phyloP scores from a whole-genome alignment of 345 rosid genomes.

The Draba incana region DNA sequence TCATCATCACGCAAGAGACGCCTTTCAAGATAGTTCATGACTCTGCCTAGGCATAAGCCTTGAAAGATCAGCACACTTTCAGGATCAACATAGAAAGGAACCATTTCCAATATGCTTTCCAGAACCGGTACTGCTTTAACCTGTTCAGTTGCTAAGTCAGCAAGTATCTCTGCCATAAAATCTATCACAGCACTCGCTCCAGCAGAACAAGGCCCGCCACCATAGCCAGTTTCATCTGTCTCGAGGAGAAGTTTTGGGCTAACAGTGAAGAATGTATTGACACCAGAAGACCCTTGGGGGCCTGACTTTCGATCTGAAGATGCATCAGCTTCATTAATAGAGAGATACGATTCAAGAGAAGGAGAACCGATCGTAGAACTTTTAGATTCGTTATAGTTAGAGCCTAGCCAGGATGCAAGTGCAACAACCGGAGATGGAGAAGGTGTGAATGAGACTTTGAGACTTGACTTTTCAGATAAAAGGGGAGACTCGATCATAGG shows the following conservation, averaged over 20 bases:
- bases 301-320: constrained; percentile 66
- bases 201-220: constrained; percentile 99
- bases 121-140: constrained; percentile 77
- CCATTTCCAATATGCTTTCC: constrained; percentile 87
- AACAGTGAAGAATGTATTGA: constrained; percentile 59
- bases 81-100: constrained; percentile 86
- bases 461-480: constrained; percentile 77
- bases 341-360: constrained; percentile 67
- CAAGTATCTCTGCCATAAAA: constrained; percentile 95
- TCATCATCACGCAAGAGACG: constrained; percentile 98
- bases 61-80: constrained; percentile 89
- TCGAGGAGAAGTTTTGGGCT: constrained; percentile 77
- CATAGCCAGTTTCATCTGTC: constrained; percentile 92
- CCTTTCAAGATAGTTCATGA: constrained; percentile 97
- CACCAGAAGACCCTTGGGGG: constrained; percentile 61
- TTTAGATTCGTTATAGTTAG: constrained; percentile 59
- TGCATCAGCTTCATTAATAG: constrained; percentile 69
- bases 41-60: constrained; percentile 89
- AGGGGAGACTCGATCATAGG: constrained; percentile 68
- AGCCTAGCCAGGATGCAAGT: constrained; percentile 82
- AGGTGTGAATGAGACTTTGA: constrained; percentile 57
- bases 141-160: constrained; percentile 92
- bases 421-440: constrained; percentile 78
- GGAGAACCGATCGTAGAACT: constrained; percentile 52
- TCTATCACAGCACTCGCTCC: constrained; percentile 96